Evolutionary conservation across 208 protist genomes (phyloP).

Genomic region (Trypanosoma avium): DNA sequence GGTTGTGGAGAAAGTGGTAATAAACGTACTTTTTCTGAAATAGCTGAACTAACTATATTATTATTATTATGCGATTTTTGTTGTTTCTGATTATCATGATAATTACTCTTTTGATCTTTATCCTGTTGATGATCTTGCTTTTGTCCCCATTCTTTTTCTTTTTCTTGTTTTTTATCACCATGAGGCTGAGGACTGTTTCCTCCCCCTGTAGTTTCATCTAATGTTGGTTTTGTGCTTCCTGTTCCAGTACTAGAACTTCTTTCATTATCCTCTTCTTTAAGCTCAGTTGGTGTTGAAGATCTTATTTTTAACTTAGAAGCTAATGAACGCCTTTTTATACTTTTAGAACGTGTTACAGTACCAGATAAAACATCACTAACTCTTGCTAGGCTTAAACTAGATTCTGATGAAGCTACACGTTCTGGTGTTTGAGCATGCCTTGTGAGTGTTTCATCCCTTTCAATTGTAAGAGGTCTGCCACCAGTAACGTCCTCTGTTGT

Average conservation of each 20-base stretch:
- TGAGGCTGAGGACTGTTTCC: too few relatives aligned
- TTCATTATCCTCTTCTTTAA: background rate
- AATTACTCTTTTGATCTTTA: too few relatives aligned
- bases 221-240: too few relatives aligned
- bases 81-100: too few relatives aligned
- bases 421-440: background rate
- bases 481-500: conserved; percentile 11
- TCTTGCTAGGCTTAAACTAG: conserved; percentile 1
- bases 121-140: background rate
- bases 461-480: conserved; percentile 18
- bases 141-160: background rate
- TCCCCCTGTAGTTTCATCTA: background rate
- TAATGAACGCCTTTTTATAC: background rate
- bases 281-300: too few relatives aligned
- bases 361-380: background rate
- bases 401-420: background rate
- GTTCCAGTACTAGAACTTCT: too few relatives aligned
- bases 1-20: too few relatives aligned
- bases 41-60: too few relatives aligned
- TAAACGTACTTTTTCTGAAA: too few relatives aligned
- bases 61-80: too few relatives aligned
- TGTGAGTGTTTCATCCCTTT: conserved; percentile 10
- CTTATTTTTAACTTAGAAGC: too few relatives aligned
- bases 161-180: too few relatives aligned
- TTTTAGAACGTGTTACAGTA: background rate